phyloP scores from a whole-genome alignment of 805 yeast genomes.

The Schwanniomyces occidentalis region DNA sequence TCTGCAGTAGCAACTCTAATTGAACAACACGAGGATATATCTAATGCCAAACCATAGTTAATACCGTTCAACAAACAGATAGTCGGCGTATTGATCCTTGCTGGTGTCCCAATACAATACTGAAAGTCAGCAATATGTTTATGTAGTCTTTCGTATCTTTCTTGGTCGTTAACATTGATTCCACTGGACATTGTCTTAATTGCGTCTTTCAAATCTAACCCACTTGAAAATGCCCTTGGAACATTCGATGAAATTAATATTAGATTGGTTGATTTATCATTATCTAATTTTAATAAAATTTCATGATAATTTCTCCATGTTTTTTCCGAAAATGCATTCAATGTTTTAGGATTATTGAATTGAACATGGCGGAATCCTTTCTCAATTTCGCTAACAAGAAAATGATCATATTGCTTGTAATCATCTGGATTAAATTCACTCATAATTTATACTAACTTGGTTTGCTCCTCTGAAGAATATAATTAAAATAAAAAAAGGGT shows the following conservation, averaged over 20 bases:
- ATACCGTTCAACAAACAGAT: slow-evolving; percentile 68
- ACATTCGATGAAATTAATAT: slow-evolving; percentile 56
- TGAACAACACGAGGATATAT: slow-evolving; percentile 58
- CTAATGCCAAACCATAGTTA: slow-evolving; percentile 66
- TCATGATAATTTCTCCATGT: slow-evolving; percentile 60
- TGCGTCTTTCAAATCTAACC: slow-evolving; percentile 56
- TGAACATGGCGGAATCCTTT: slow-evolving; percentile 56
- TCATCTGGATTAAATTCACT: slow-evolving; percentile 15
- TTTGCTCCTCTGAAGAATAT: too few relatives aligned
- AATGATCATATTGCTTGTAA: slow-evolving; percentile 26
- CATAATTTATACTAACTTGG: slow-evolving; percentile 1
- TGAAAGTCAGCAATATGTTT: slow-evolving; percentile 58
- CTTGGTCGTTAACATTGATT: slow-evolving; percentile 11
- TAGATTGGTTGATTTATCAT: slow-evolving; percentile 46
- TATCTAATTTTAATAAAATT: slow-evolving; percentile 47
- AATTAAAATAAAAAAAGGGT: neutral
- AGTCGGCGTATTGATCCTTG: slow-evolving; percentile 56
- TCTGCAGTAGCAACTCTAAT: slow-evolving; percentile 58
- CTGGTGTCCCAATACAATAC: slow-evolving; percentile 49
- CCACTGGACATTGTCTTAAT: slow-evolving; percentile 7
- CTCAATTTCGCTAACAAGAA: slow-evolving; percentile 42
- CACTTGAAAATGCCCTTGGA: slow-evolving; percentile 62
- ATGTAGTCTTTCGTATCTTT: slow-evolving; percentile 23
- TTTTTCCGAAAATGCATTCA: slow-evolving; percentile 57
- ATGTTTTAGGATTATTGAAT: slow-evolving; percentile 57